phyloP scores from a whole-genome alignment of 495 filamentous ascomycete genomes.

The Penicillium arizonense region DNA sequence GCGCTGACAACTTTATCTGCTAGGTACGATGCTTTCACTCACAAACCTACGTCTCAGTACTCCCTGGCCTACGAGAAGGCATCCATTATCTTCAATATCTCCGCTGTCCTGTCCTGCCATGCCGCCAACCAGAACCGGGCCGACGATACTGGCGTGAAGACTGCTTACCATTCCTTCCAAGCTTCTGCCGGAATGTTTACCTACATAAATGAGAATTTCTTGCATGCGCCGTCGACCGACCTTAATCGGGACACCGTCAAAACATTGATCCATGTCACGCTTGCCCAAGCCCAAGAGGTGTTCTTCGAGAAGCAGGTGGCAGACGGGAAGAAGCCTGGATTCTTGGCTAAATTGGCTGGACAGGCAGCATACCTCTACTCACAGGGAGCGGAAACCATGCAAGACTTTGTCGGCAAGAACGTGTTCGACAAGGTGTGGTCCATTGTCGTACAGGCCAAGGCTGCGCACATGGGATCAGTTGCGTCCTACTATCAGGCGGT shows the following conservation, averaged over 20 bases:
- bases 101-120: slow-evolving; percentile 93
- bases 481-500: slow-evolving; percentile 94
- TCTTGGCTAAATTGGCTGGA: slow-evolving; percentile 88
- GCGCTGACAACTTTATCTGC: background rate
- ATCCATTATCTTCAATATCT: slow-evolving; percentile 99
- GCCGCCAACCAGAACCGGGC: slow-evolving; percentile 89
- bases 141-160: slow-evolving; percentile 91
- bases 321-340: slow-evolving; percentile 88
- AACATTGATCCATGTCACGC: slow-evolving; percentile 85
- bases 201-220: slow-evolving; percentile 99
- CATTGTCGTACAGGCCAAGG: slow-evolving; percentile 81
- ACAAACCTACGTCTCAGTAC: slow-evolving; percentile 92
- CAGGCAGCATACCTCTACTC: slow-evolving; percentile 86
- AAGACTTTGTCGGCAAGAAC: slow-evolving; percentile 87
- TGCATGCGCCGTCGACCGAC: slow-evolving; percentile 94
- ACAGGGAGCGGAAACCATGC: slow-evolving; percentile 83
- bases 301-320: slow-evolving; percentile 95
- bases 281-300: slow-evolving; percentile 94
- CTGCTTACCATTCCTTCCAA: slow-evolving; percentile 97
- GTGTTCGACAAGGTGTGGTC: slow-evolving; percentile 98
- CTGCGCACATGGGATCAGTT: slow-evolving; percentile 77
- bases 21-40: slow-evolving; percentile 98
- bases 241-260: slow-evolving; percentile 93
- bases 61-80: slow-evolving; percentile 97
- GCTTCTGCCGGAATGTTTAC: slow-evolving; percentile 99